These are phyloP conservation scores for Vitis cinerea DNA, from an alignment of 164 flowering plant species.

Conservation along the genomic window DNA sequence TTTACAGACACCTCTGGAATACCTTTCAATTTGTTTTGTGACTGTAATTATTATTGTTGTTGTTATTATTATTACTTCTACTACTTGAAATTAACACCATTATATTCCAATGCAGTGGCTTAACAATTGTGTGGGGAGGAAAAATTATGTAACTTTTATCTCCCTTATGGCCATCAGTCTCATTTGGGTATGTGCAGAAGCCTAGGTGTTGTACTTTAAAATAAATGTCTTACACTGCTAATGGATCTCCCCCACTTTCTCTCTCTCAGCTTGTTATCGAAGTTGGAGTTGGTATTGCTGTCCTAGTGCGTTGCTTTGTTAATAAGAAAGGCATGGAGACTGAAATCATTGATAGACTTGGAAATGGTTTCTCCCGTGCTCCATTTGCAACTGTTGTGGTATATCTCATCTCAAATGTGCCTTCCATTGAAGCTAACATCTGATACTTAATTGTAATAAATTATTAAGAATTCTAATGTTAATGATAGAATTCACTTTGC, in stretches of 20 bases:
- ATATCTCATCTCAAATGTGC: constrained; percentile 18
- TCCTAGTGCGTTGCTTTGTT: constrained; percentile 85
- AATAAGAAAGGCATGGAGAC: constrained; percentile 67
- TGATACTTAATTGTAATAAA: not conserved
- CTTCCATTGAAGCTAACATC: constrained; percentile 1
- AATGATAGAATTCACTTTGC: not conserved
- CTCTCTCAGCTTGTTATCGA: constrained; percentile 69
- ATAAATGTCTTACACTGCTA: not conserved
- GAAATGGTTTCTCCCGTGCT: constrained; percentile 90
- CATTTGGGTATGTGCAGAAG: constrained; percentile 70
- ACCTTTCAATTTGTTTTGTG: constrained; percentile 6
- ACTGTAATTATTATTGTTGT: not conserved
- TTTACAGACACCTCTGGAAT: not conserved
- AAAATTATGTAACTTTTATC: constrained; percentile 83
- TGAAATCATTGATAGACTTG: constrained; percentile 81
- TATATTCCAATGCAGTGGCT: constrained; percentile 70
- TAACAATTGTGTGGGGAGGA: constrained; percentile 93
- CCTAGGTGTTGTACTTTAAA: not conserved
- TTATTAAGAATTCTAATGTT: not conserved
- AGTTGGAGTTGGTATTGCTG: constrained; percentile 89
- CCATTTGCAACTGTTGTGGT: constrained; percentile 97
- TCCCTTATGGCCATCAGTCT: constrained; percentile 87
- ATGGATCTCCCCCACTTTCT: constrained; percentile 7
- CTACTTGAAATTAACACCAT: constrained; percentile 4
- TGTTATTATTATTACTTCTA: not conserved